Base-by-base conservation (phyloP, 2,329 filamentous ascomycete genomes). In the Beauveria sp. region DNA sequence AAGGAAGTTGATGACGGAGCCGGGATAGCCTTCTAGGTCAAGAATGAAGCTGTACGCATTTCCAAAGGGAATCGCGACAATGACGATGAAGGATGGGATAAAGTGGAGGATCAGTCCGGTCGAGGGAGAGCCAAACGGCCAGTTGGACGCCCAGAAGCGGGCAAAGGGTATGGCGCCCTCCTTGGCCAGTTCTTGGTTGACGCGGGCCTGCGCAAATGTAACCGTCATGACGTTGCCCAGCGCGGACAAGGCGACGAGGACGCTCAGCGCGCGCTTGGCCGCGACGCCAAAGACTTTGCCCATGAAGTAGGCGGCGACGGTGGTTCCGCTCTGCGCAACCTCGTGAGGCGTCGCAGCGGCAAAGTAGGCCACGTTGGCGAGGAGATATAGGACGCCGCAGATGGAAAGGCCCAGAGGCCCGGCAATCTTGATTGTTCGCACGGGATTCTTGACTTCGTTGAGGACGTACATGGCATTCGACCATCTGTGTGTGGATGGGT, bases 21-120 rank as follows among this genome's bases (percentile, higher is more conserved):
- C 58, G 9, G 58, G 58, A 18, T 65, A 65, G 12, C 64, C 64
- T 30, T 65, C 64, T 0, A 65, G 34, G 34, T 65, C 64, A 40
- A 65, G 63, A 26, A 65, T 65, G 26, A 65, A 65, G 47, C 47
- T 65, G 55, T 65, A 65, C 16, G 64, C 20, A 26, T 64, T 62
- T 38, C 64, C 65, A 24, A 66, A 66, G 2, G 64, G 65, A 50
- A 66, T 66, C n/a, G 64, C 65, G 20, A 65, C 64, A 8, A 66
- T 66, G 24, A 66, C 59, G 38, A 66, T 63, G 26, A 65, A 64
- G 9, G 64, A 65, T 2, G 64, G 64, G 42, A 65, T 64, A 42
- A 64, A 64, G 52, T 65, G 64, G 26, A 65, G 61, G 22, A 65
- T 38, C 28, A 65, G 46, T 3, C 64, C 64, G 8, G 64, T 53